Evolutionary conservation across 192 early-diverging fungal genomes (phyloP).

Genomic region (Rhizoclosmatium globosum): DNA sequence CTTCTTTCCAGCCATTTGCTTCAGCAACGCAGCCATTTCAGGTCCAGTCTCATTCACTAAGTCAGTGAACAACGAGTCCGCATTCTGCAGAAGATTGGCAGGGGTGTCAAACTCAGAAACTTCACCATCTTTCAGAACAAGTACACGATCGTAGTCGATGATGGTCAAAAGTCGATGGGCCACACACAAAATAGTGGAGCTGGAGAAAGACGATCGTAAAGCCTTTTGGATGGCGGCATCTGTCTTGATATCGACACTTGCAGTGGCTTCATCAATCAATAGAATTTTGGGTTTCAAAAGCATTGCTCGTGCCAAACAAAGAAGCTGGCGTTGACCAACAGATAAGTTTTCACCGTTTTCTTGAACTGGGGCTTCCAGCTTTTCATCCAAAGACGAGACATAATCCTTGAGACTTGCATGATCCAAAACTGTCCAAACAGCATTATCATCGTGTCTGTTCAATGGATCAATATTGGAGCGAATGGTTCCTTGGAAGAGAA

Average conservation of each 20-base stretch:
- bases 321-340: constrained; percentile 61
- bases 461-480: constrained; percentile 24
- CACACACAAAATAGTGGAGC: constrained; percentile 57
- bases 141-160: constrained; percentile 66
- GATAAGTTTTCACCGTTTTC: constrained; percentile 66
- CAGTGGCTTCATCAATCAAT: constrained; percentile 58
- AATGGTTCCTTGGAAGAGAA: constrained; percentile 34
- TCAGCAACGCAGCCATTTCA: constrained; percentile 63
- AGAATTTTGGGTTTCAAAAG: constrained; percentile 41
- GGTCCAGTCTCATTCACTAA: constrained; percentile 58
- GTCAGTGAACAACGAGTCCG: constrained; percentile 42
- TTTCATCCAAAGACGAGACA: constrained; percentile 36
- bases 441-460: constrained; percentile 35
- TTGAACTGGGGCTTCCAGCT: constrained; percentile 58
- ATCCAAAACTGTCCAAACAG: constrained; percentile 75
- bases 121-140: constrained; percentile 77
- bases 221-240: constrained; percentile 35
- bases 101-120: constrained; percentile 75
- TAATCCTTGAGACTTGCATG: constrained; percentile 43
- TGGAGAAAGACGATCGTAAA: constrained; percentile 42
- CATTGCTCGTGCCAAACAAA: constrained; percentile 53
- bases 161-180: constrained; percentile 51
- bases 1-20: constrained; percentile 50
- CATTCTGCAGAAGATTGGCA: constrained; percentile 28
- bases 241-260: constrained; percentile 55